phyloP scores from a whole-genome alignment of 2,329 filamentous ascomycete genomes.

The Fusarium pilosicola region DNA sequence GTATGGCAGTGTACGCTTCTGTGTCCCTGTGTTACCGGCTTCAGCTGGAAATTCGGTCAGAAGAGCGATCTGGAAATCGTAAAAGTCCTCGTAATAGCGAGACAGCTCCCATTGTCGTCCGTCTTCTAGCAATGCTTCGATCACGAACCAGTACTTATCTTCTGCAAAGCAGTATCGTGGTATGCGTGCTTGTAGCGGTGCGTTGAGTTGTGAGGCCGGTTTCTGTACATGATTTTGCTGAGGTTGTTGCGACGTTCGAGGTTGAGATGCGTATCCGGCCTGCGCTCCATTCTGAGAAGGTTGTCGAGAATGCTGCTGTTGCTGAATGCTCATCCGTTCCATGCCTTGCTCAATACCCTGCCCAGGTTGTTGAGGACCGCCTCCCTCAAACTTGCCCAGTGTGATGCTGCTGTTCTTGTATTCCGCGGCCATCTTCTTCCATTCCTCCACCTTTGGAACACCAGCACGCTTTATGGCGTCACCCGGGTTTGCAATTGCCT shows the following conservation, averaged over 20 bases:
- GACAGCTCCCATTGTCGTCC: conserved; percentile 92
- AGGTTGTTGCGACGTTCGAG: conserved; percentile 44
- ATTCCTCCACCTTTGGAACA: conserved; percentile 95
- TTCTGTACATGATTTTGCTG: conserved; percentile 52
- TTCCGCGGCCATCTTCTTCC: conserved; percentile 99
- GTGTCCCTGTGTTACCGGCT: conserved; percentile 83
- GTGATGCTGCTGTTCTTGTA: conserved; percentile 99
- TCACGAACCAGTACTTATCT: conserved; percentile 99
- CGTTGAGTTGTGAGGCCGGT: conserved; percentile 68
- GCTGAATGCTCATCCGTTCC: conserved; percentile 80
- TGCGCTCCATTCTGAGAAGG: conserved; percentile 43
- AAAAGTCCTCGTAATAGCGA: conserved; percentile 97
- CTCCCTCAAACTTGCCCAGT: conserved; percentile 84
- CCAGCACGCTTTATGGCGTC: conserved; percentile 89
- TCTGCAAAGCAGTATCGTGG: conserved; percentile 95
- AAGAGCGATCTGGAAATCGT: conserved; percentile 96
- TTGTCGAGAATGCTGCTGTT: conserved; percentile 42
- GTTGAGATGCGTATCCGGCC: conserved; percentile 44
- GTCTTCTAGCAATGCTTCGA: conserved; percentile 90
- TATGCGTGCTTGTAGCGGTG: conserved; percentile 85
- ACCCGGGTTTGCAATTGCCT: conserved; percentile 81
- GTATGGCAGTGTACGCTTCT: conserved; percentile 87
- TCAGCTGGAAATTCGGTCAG: conserved; percentile 92
- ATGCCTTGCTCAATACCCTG: conserved; percentile 73
- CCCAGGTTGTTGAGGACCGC: conserved; percentile 51